Evolutionary conservation across 192 early-diverging fungal species (phyloP), one percentile per base, ranked within the genome.

Genomic region (Backusella psychrophila): DNA sequence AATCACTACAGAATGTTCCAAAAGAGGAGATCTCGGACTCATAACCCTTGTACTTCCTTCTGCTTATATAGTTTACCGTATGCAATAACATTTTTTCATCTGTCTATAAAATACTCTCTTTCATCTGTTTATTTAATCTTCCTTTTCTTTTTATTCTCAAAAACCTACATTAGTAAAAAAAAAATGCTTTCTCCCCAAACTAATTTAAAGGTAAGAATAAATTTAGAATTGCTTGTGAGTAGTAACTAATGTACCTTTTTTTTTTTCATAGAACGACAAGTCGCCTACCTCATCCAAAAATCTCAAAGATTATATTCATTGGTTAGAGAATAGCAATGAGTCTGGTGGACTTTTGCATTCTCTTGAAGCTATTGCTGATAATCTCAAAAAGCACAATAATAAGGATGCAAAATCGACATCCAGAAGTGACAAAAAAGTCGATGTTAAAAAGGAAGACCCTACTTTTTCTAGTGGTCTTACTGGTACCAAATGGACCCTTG

Each of bases 361-460:
- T 12, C 38, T 69, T 21, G 38, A 69, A 69, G 35, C 68, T 23
- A 69, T 69, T 69, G 38, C 68, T 14, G 68, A 69, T 8, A 69
- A 69, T 23, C 34, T 69, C 36, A 36, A 69, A 11, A 69, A 69
- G n/a, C 42, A 44, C 15, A 44, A 19, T 44, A 36, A 35, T 38
- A 35, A 23, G 11, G 56, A 63, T 29, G 2, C 56, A 12, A 63
- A 29, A 14, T 9, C 26, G 26, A 29, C 0, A 63, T 26, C 46
- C 23, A 63, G 26, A 29, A 63, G 56, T 23, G 29, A 29, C 23
- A 63, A 63, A 29, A 63, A 63, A n/a, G 56, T 14, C 11, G 56
- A 14, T 23, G 12, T 63, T 2, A 63, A 29, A 63, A 63, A 63
- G 56, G 56, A 63, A 29, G 56, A 39, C 2, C 70, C 70, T 26